A percentile compares a stretch with the other conserved stretches of the same genome.
These are phyloP conservation scores for Volvariella surrecta DNA, from an alignment of 1,284 basidiomycete genomes.

Conservation along the genomic window DNA sequence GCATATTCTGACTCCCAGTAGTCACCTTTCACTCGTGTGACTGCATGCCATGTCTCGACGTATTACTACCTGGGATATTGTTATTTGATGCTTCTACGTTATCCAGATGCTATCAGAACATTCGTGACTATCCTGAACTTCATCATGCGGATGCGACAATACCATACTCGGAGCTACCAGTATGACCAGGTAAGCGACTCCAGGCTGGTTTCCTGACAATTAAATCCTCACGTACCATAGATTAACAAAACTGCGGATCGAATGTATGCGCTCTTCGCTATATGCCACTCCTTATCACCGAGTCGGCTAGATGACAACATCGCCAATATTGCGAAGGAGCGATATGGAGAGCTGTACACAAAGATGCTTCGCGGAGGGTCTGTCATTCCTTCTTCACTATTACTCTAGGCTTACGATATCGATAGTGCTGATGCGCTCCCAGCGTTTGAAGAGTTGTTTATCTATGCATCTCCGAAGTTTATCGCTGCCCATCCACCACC, in stretches of 20 bases:
- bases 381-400: conserved; percentile 1
- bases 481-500: conserved; percentile 91
- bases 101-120: conserved; percentile 90
- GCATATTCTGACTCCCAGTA: conserved; percentile 18
- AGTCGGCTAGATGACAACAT: conserved; percentile 91
- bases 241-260: conserved; percentile 97
- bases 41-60: conserved; percentile 89
- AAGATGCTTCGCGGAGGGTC: conserved; percentile 78
- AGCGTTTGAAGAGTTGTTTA: conserved; percentile 91
- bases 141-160: conserved; percentile 88
- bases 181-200: conserved; percentile 72
- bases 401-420: neutral
- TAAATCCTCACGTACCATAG: conserved; percentile 25
- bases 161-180: conserved; percentile 93
- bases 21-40: conserved; percentile 85
- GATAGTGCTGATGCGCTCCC: conserved; percentile 64
- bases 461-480: conserved; percentile 94
- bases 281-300: conserved; percentile 90
- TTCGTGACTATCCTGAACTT: conserved; percentile 93
- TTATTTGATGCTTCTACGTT: conserved; percentile 91
- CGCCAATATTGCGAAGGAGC: conserved; percentile 87
- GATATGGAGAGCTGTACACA: conserved; percentile 84
- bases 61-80: conserved; percentile 97
- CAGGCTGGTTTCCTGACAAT: neutral
- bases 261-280: conserved; percentile 94